A percentile compares a stretch with the other conserved stretches of the same genome.
Conservation (phyloP, 345 rosid species). For the Aegle marmelos region DNA sequence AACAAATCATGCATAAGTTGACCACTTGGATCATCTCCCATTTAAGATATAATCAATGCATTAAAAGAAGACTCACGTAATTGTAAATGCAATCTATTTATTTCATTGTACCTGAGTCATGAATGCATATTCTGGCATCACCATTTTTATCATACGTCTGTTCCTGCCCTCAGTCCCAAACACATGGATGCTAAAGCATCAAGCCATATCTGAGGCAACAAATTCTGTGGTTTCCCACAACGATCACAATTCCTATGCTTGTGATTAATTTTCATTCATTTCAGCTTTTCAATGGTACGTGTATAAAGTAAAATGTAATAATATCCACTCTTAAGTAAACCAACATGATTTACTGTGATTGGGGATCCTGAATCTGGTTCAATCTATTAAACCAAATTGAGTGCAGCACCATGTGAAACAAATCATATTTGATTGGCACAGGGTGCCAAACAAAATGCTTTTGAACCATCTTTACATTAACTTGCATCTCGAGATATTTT, state of each 20-base stretch:
- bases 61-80: neutral
- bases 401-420: slow-evolving; percentile 92
- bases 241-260: neutral
- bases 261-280: neutral
- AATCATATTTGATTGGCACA: slow-evolving; percentile 67
- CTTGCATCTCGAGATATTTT: slow-evolving; percentile 59
- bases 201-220: neutral
- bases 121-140: neutral
- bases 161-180: neutral
- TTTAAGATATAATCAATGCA: neutral
- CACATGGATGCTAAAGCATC: neutral
- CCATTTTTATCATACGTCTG: neutral
- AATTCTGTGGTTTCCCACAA: neutral
- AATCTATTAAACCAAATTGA: slow-evolving; percentile 80
- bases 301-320: neutral
- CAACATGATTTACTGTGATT: slow-evolving; percentile 1
- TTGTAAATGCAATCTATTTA: neutral
- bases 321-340: neutral
- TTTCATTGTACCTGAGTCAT: slow-evolving; percentile 3
- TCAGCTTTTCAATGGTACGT: neutral
- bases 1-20: neutral
- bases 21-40: neutral
- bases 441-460: slow-evolving; percentile 86
- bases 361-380: slow-evolving; percentile 42
- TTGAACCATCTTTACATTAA: slow-evolving; percentile 77